Evolutionary conservation across 164 flowering plant species (phyloP), one percentile per base, ranked within the genome.

Genomic region (Cinnamomum micranthum): DNA sequence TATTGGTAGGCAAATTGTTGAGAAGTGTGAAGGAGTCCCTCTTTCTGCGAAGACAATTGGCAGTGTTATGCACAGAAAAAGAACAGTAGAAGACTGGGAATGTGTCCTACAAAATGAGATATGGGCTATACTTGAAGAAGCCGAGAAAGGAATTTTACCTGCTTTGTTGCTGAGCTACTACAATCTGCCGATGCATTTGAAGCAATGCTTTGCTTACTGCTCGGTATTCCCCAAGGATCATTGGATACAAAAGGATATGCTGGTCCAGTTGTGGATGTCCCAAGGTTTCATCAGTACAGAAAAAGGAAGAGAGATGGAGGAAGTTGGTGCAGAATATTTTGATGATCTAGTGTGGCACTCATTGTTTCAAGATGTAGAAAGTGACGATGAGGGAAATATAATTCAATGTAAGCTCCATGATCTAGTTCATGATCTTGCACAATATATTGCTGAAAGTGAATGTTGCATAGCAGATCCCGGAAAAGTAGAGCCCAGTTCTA

Each of bases 251-350:
- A 68, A 63, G 28, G 73, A 68, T 20, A 7, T 0, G 17, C 20
- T 77, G 28, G 68, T 72, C 28, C 35, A 63, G 63, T 27, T 73
- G 31, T 77, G 79, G 79, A 62, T 77, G 72, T 69, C 79, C 20
- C 50, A 73, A 77, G 79, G 73, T 69, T 69, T 67, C 20, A 65
- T 73, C 3, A 4, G 12, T 10, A 6, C 31, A 19, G 28, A 65
- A 28, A 28, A 28, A 65, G 47, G 47, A 41, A 65, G 19, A 25
- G 68, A 17, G 50, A 14, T 52, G 47, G 80, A 77, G 25, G 20
- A 6, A 20, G 22, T 69, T 6, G 80, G 69, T 14, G 65, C 10
- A 3, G 73, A 69, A 27, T 73, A 51, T 31, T 73, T 77, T 12
- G 33, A 51, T 51, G 41, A 62, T 25, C 51, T 77, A 59, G 14